Evolutionary conservation across 495 filamentous ascomycete genomes (phyloP), one percentile per base, ranked within the genome.

Genomic region (Aspergillus bridgeri): DNA sequence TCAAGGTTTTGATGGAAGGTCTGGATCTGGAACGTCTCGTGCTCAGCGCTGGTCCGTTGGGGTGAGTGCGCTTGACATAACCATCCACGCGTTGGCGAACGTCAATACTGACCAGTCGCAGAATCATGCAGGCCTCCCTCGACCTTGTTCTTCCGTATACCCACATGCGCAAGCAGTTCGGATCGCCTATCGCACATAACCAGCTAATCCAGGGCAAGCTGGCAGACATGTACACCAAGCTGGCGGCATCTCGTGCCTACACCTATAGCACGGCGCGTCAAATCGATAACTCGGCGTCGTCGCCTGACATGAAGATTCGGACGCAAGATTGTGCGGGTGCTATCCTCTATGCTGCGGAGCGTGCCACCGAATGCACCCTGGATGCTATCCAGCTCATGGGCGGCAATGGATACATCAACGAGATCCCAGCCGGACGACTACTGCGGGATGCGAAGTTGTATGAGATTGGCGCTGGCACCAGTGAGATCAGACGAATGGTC

Each of bases 391-490:
- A 98, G 74, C 78, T 96, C 27, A 81, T 98, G 73, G 94, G 94
- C 25, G 94, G 94, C 3, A 98, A 91, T 81, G 94, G 94, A 5
- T 98, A 98, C 70, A 81, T 94, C 61, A 96, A 97, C 72, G 94
- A 98, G 78, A 89, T 98, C 69, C 86, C 91, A 0, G 93, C 89
- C 7, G 92, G 91, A 20, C 77, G 94, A 47, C 74, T 98, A 54
- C 72, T 98, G 56, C 75, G 94, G 51, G 94, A 98, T 77, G 87
- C 88, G 15, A 91, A 90, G 65, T 68, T 98, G 65, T 98, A 98
- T 75, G 95, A 98, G 78, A 98, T 98, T 74, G 94, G 94, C 2
- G 94, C 94, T 15, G 94, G 94, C 13, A 98, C 94, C 8, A 95
- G 90, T 58, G 94, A 98, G 79, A 86, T 98, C 23, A 75, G 94